Evolutionary conservation across 768 basidiomycete species (phyloP), one percentile per base, ranked within the genome.

Genomic region (Hysterangium stoloniferum): DNA sequence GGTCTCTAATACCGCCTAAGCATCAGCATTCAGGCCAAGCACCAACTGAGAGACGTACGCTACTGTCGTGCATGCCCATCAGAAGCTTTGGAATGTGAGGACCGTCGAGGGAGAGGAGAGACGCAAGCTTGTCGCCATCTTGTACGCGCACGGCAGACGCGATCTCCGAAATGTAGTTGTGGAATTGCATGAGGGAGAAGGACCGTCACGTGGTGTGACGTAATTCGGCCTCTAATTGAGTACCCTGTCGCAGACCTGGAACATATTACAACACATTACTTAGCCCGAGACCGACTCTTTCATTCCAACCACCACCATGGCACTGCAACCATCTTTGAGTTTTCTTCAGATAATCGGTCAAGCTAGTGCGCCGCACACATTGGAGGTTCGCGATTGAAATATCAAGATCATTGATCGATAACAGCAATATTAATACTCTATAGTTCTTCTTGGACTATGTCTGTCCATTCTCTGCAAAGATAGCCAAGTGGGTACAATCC

Each of bases 371-470:
- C 82, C 84, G 0, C 86, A 92, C 58, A 87, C 85, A 2, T 71
- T 92, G 45, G 89, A 93, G 52, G 66, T 90, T 52, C 91, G 87
- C n/a, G n/a, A n/a, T n/a, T n/a, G n/a, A n/a, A n/a, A n/a, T n/a
- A n/a, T n/a, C n/a, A n/a, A n/a, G n/a, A n/a, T n/a, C n/a, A n/a
- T n/a, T n/a, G n/a, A n/a, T n/a, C n/a, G n/a, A n/a, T n/a, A n/a
- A n/a, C n/a, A n/a, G n/a, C n/a, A n/a, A n/a, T n/a, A n/a, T 19
- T 19, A 45, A 24, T 13, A 17, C 42, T 52, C 11, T 51, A 22
- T 4, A 24, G 12, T 15, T 34, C 8, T 19, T 12, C 34, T 13
- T 90, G 68, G 90, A 91, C 65, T 90, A 86, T 64, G 86, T 89
- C 58, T 93, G 89, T 58, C 88, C 88, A 1, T 91, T 71, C 73